phyloP scores from a whole-genome alignment of 495 filamentous ascomycete species.

The Penicillium ucsense region DNA sequence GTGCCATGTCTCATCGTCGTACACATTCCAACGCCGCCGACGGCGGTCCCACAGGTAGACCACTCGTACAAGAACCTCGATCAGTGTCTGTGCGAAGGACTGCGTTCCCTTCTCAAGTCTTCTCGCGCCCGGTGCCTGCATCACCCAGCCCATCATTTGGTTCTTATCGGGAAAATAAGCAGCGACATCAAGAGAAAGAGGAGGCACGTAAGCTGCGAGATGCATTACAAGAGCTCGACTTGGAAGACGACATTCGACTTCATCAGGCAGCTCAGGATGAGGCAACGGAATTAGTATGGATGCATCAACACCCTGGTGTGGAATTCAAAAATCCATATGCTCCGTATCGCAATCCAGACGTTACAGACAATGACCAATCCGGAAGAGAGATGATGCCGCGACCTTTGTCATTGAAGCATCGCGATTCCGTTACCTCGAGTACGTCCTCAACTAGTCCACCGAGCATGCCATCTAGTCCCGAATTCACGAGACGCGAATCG shows the following conservation, averaged over 20 bases:
- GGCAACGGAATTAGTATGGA: conserved; percentile 78
- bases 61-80: conserved; percentile 36
- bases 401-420: conserved; percentile 9
- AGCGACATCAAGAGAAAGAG: conserved; percentile 79
- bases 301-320: conserved; percentile 60
- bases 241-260: conserved; percentile 58
- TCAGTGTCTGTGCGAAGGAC: conserved; percentile 27
- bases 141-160: conserved; percentile 57
- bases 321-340: conserved; percentile 46
- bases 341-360: conserved; percentile 45
- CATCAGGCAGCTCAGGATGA: conserved; percentile 74
- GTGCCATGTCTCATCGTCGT: conserved; percentile 42
- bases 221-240: conserved; percentile 72
- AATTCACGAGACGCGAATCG: conserved; percentile 3
- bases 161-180: conserved; percentile 68
- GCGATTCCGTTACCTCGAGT: conserved; percentile 12
- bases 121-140: conserved; percentile 17
- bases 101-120: conserved; percentile 32
- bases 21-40: conserved; percentile 25
- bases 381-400: conserved; percentile 20
- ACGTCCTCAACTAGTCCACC: conserved; percentile 8
- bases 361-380: conserved; percentile 30
- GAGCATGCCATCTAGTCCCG: conserved; percentile 15
- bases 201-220: conserved; percentile 68
- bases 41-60: conserved; percentile 27